phyloP scores from a whole-genome alignment of 805 yeast species.

The Debaryomyces castellii region DNA sequence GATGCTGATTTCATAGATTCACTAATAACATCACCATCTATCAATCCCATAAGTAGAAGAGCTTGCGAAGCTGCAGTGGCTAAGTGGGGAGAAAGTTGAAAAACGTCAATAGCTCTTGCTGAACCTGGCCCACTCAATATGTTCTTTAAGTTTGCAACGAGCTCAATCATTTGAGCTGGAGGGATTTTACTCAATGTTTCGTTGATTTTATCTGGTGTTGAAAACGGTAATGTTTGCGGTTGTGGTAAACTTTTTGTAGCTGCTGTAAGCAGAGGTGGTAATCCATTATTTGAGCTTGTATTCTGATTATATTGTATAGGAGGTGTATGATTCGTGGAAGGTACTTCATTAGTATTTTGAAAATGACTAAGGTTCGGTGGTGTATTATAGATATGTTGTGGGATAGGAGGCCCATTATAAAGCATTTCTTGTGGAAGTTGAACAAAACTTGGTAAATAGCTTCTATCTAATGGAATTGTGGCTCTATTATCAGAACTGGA shows the following conservation, averaged over 20 bases:
- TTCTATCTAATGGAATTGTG: constrained; percentile 43
- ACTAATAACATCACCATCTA: constrained; percentile 66
- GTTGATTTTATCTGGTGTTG: constrained; percentile 57
- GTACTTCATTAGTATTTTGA: constrained; percentile 1
- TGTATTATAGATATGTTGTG: constrained; percentile 3
- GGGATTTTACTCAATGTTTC: constrained; percentile 62
- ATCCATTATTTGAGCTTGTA: not conserved
- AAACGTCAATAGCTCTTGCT: constrained; percentile 50
- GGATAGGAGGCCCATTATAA: constrained; percentile 11
- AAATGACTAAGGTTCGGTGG: constrained; percentile 5
- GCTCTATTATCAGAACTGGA: constrained; percentile 40
- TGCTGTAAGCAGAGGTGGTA: constrained; percentile 31
- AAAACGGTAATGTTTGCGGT: constrained; percentile 44
- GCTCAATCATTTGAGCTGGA: constrained; percentile 69
- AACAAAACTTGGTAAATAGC: constrained; percentile 56
- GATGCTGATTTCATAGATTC: constrained; percentile 45
- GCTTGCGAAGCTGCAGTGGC: constrained; percentile 75
- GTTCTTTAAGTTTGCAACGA: constrained; percentile 64
- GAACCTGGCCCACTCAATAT: constrained; percentile 52
- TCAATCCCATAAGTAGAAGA: constrained; percentile 71
- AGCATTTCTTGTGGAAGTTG: constrained; percentile 52
- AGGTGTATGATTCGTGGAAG: not conserved
- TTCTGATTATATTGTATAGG: not conserved
- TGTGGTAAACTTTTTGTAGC: constrained; percentile 60
- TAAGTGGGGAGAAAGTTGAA: constrained; percentile 53